Evolutionary conservation across 495 filamentous ascomycete species (phyloP), one percentile per base, ranked within the genome.

Genomic region (Penicillium herquei): DNA sequence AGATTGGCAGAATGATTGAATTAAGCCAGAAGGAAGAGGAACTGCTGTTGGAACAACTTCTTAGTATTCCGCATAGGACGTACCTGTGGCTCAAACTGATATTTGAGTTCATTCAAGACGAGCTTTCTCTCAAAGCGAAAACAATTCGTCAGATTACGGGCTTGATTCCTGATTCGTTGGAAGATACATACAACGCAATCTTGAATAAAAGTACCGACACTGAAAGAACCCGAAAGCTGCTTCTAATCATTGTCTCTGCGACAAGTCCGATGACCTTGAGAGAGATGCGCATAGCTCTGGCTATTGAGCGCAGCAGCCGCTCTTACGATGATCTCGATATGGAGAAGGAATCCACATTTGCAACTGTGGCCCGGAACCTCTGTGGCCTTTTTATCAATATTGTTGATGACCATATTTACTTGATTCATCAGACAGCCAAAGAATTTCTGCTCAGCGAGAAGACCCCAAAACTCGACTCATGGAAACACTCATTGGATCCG

Each of bases 341-440:
- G 31, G 18, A 48, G 12, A 32, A 34, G 9, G 13, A n/a, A 10
- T 7, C n/a, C 6, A 10, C n/a, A 1, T 16, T 48, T 32, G 45
- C 21, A 9, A 48, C 4, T n/a, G 14, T 12, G 9, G 21, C 8
- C 21, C 21, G 31, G 1, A 31, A 48, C 33, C 10, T 48, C 21
- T 48, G 45, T 48, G 45, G 45, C 11, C 31, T 48, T 13, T 48
- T 48, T 16, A 30, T 48, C 6, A 12, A 32, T 8, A 48, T 48
- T 13, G 31, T 32, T 10, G 31, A 48, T 34, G 21, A 31, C 0
- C 31, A 30, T 3, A 31, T 48, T 12, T 48, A 31, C 18, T 16
- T 48, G 21, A 48, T 48, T 13, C 45, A 48, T 34, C 45, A 48
- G 10, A 31, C 45, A 11, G 45, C 45, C 12, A 48, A 34, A 48